Percentiles rank a stretch among this genome's conserved stretches.
These are phyloP conservation scores for Boletus vermiculosoides DNA, from an alignment of 768 basidiomycete species.

Conservation along the genomic window DNA sequence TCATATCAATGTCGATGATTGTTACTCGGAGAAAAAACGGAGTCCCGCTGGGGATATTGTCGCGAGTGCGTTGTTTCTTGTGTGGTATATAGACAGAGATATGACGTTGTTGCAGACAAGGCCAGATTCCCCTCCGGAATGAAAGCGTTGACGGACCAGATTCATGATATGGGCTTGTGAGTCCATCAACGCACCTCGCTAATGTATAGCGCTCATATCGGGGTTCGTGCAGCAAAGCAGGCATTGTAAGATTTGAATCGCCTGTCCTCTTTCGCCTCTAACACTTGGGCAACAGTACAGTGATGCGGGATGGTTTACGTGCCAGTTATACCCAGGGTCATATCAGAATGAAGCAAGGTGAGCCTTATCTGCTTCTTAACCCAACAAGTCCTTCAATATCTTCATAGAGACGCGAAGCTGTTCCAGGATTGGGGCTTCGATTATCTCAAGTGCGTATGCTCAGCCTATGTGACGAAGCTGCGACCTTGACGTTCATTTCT, in stretches of 20 bases:
- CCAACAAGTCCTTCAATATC: neutral
- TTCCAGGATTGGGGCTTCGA: constrained; percentile 71
- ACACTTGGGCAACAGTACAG: constrained; percentile 46
- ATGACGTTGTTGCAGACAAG: constrained; percentile 36
- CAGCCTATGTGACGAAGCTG: neutral
- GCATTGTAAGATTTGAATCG: constrained; percentile 47
- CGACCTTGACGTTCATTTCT: neutral
- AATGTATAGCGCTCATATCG: neutral
- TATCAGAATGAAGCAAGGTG: constrained; percentile 60
- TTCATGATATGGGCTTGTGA: constrained; percentile 58
- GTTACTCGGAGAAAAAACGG: constrained; percentile 59
- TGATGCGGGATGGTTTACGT: constrained; percentile 69
- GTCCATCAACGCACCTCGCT: constrained; percentile 19
- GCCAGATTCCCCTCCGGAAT: constrained; percentile 58
- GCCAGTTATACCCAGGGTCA: constrained; percentile 62
- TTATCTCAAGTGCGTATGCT: constrained; percentile 50
- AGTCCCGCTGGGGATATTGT: constrained; percentile 53
- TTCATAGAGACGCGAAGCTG: constrained; percentile 49
- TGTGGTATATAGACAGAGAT: neutral
- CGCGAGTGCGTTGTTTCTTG: constrained; percentile 38
- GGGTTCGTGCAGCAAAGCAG: constrained; percentile 46
- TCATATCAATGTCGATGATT: constrained; percentile 63
- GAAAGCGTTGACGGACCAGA: constrained; percentile 51
- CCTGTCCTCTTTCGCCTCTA: constrained; percentile 1
- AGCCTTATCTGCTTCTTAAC: neutral